These are phyloP conservation scores for Arthrobotrys sphaeroides DNA, from an alignment of 2,329 filamentous ascomycete genomes.

Conservation along the genomic window DNA sequence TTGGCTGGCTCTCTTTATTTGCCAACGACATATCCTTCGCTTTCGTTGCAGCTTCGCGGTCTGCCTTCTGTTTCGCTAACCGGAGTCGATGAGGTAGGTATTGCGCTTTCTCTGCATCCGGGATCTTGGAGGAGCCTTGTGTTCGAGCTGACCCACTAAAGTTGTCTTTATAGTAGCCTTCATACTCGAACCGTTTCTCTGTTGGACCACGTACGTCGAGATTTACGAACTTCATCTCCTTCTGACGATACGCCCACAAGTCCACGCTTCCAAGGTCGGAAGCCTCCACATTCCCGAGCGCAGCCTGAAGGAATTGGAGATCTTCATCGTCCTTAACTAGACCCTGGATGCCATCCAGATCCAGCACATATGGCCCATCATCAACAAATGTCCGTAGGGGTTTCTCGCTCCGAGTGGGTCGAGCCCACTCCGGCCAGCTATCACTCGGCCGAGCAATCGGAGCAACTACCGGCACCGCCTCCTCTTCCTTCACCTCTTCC, in stretches of 20 bases:
- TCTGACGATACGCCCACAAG: constrained; percentile 76
- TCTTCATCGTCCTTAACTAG: constrained; percentile 76
- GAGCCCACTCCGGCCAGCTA: constrained; percentile 41
- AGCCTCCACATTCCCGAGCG: constrained; percentile 64
- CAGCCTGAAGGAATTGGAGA: constrained; percentile 67
- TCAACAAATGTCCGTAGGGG: constrained; percentile 74
- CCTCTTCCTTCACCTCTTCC: constrained; percentile 47
- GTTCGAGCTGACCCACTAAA: constrained; percentile 85
- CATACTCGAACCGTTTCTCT: constrained; percentile 63
- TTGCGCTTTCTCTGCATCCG: constrained; percentile 97
- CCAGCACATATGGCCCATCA: constrained; percentile 71
- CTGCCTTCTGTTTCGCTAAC: constrained; percentile 88
- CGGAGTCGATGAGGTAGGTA: constrained; percentile 98
- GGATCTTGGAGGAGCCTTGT: constrained; percentile 92
- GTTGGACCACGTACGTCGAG: constrained; percentile 61
- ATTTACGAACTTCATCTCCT: constrained; percentile 76
- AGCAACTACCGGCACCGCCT: constrained; percentile 61
- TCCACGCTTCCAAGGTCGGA: constrained; percentile 68
- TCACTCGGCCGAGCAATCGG: constrained; percentile 57
- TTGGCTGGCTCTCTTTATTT: constrained; percentile 47
- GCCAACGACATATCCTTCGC: constrained; percentile 64
- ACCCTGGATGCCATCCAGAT: constrained; percentile 76
- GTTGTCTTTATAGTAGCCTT: constrained; percentile 81
- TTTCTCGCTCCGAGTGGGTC: constrained; percentile 68
- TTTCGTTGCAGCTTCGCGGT: constrained; percentile 78